These are phyloP conservation scores for Yamadazyma blattariae DNA, from an alignment of 1,139 yeast species.

Conservation along the genomic window DNA sequence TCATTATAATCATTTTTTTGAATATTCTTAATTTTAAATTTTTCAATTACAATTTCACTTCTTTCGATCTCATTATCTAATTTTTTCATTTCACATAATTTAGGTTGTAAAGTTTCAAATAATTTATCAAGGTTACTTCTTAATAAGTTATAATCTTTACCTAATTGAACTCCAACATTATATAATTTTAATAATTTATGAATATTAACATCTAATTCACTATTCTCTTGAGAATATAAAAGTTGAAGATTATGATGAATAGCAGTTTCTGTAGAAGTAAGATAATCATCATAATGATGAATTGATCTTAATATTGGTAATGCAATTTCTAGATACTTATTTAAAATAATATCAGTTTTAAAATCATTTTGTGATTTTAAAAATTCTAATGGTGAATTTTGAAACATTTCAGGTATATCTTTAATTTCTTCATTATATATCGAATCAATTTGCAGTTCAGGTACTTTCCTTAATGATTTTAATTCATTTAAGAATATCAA, in stretches of 20 bases:
- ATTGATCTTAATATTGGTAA: constrained; percentile 32
- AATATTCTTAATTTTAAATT: constrained; percentile 9
- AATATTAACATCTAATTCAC: constrained; percentile 13
- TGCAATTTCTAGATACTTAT: constrained; percentile 23
- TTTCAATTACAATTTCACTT: constrained; percentile 9
- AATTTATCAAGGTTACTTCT: constrained; percentile 3
- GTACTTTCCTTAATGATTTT: constrained; percentile 13
- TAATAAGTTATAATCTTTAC: constrained; percentile 6
- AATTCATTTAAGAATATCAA: constrained; percentile 29
- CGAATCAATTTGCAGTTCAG: too few species aligned
- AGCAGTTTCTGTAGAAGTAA: constrained; percentile 29
- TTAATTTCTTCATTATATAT: too few species aligned
- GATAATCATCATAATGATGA: constrained; percentile 26
- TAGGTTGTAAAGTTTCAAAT: constrained; percentile 13
- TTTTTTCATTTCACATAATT: constrained; percentile 14
- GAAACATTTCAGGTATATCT: constrained; percentile 7
- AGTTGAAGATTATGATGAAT: constrained; percentile 23
- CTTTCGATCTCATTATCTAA: constrained; percentile 15
- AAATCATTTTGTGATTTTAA: constrained; percentile 16
- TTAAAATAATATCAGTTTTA: constrained; percentile 25
- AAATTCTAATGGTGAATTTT: constrained; percentile 1
- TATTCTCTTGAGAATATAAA: constrained; percentile 14
- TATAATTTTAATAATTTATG: constrained; percentile 17
- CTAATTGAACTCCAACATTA: constrained; percentile 9
- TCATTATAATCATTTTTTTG: constrained; percentile 2